Evolutionary conservation across 148 eudicot species (phyloP).

Genomic region (Fagopyrum tataricum): DNA sequence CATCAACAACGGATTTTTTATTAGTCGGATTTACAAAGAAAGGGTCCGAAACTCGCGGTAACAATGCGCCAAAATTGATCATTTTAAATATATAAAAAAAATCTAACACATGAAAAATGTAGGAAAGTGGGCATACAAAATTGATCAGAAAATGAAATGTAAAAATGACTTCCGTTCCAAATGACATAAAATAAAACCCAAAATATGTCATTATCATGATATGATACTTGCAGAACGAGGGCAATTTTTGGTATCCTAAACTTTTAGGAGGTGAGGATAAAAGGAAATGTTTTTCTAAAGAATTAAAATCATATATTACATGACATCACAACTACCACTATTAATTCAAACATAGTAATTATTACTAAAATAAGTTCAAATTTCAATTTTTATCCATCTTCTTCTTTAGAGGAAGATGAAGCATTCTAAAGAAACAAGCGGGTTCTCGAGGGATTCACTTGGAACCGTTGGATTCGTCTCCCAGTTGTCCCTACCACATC

Average conservation of each 20-base stretch:
- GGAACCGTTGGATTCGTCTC: slow-evolving; percentile 12
- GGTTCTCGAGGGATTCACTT: slow-evolving; percentile 61
- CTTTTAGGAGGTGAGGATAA: neutral
- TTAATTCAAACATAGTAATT: neutral
- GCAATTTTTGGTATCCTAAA: neutral
- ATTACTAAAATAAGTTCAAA: neutral
- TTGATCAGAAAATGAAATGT: neutral
- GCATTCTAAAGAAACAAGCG: slow-evolving; percentile 73
- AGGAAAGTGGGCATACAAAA: too few relatives aligned
- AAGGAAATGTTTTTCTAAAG: neutral
- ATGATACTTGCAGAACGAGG: neutral
- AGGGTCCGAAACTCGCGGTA: too few relatives aligned
- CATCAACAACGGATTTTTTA: too few relatives aligned
- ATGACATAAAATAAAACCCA: neutral
- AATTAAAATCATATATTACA: slow-evolving; percentile 1
- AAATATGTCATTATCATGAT: neutral
- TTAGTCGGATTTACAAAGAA: too few relatives aligned
- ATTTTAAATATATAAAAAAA: too few relatives aligned
- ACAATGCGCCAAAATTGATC: too few relatives aligned
- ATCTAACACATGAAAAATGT: too few relatives aligned
- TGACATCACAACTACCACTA: neutral
- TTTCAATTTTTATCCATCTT: neutral
- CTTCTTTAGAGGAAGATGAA: slow-evolving; percentile 52
- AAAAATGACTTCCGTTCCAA: neutral
- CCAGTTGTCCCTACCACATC: neutral